Base-by-base conservation (phyloP, 164 flowering plant species). In the Vitis rotundifolia region DNA sequence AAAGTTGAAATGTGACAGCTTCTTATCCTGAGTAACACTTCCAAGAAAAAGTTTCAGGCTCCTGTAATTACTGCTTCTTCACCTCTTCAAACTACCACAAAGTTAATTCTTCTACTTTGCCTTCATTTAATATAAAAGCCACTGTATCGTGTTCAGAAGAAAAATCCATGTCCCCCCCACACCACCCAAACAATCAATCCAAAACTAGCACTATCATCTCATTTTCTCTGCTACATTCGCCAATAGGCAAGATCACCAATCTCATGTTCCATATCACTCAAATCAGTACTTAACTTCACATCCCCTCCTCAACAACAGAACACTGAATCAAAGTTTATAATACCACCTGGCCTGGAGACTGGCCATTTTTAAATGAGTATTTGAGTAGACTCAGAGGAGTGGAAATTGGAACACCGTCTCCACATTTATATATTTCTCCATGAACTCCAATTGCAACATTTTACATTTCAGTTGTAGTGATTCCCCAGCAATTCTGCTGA, bases 401-500 rank as follows among this genome's bases (percentile, higher is more conserved):
- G n/a, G 73, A 52, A 67, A 73, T 48, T 57, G 75, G 67, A 19
- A 31, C 53, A 19, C 52, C 54, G 73, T 2, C 67, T 28, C 68
- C 75, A 14, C 64, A 49, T 18, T 14, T 48, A 18, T 12, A 11
- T 59, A n/a, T 70, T 5, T 57, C 81, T 61, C 44, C 49, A 19
- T 47, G 37, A 56, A 37, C 66, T 55, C 71, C 68, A 37, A 49
- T 5, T 57, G 9, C 59, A n/a, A 62, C 58, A 77, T 58, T 74
- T 57, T 1, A 29, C 22, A 68, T 73, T 67, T 50, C 75, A 64
- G 56, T 59, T 18, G 37, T 71, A 28, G 71, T 49, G 66, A 47
- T 68, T 63, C 81, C 26, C 63, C 64, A 68, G 22, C 47, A 61
- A 7, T 72, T 77, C 71, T 71, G 77, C 67, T 65, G 82, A 71